phyloP scores from a whole-genome alignment of 495 filamentous ascomycete species.

The Lasiosphaeria miniovina region DNA sequence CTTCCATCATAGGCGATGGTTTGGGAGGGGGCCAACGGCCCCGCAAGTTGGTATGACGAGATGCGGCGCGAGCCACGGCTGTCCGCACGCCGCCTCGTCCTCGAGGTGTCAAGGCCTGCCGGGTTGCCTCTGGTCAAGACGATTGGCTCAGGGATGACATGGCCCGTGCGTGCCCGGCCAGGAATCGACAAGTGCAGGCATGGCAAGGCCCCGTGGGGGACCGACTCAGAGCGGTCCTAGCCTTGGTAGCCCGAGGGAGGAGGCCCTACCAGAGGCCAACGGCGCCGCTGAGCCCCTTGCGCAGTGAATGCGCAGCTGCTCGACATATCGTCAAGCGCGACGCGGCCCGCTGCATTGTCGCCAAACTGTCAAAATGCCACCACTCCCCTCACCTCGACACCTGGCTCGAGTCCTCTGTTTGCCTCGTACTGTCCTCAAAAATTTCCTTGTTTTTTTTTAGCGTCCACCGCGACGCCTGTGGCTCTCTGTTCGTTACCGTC shows the following conservation, averaged over 20 bases:
- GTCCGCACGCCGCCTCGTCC: background rate
- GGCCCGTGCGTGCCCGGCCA: background rate
- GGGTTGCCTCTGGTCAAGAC: background rate
- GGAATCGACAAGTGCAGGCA: background rate
- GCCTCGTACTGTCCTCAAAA: background rate
- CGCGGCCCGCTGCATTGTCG: too few relatives aligned
- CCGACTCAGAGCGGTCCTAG: conserved; percentile 8
- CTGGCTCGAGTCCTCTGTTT: background rate
- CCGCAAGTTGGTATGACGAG: conserved; percentile 1
- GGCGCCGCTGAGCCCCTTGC: conserved; percentile 8
- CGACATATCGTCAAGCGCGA: background rate
- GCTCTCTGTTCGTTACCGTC: too few relatives aligned
- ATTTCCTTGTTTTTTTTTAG: background rate
- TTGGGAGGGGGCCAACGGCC: background rate
- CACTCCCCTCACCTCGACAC: conserved; percentile 1
- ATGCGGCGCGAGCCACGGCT: background rate
- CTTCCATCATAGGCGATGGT: too few relatives aligned
- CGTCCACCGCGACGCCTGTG: too few relatives aligned
- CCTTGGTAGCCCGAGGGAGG: background rate
- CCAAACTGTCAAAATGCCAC: conserved; percentile 1
- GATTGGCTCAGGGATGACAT: background rate
- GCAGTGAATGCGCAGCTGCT: conserved; percentile 12
- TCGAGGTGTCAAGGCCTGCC: background rate
- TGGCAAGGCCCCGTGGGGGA: background rate
- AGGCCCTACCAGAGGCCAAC: background rate